Base-by-base conservation (phyloP, 176 grass and related monocot genomes). In the Ensete ventricosum region DNA sequence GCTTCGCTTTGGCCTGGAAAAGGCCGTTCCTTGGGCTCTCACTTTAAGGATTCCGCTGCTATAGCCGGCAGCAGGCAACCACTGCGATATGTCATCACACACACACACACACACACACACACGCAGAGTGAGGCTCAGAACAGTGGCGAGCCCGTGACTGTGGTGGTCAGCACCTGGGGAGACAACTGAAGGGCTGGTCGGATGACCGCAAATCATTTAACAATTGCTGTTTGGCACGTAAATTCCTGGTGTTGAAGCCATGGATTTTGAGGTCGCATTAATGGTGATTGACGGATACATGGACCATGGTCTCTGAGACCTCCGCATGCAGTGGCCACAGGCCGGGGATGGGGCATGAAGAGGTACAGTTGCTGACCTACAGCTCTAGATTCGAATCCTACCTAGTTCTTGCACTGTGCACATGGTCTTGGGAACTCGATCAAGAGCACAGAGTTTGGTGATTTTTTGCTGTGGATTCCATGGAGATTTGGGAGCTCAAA, bases 131-230 rank as follows among this genome's bases (percentile, higher is more conserved):
- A 8, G 57, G 6, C 13, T 9, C 17, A 21, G 52, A 10, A 27
- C 52, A 54, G 11, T 34, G 20, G 52, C 72, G 11, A 23, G 13
- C 3, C 21, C n/a, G 52, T 54, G 19, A 27, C 7, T 55, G 52
- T 17, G 53, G 12, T 2, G 21, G 52, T 74, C 72, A 74, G 23
- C 72, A 74, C 72, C 53, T 74, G 72, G 8, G 72, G 72, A 74
- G 72, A 74, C 71, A 73, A 25, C 6, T 13, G 5, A 73, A 17
- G 48, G 43, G 43, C 14, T 9, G 14, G 13, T 19, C n/a, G 43
- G 68, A n/a, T 11, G 34, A 12, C 11, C 19, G 23, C 68, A 71
- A 50, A 71, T 52, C 48, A 71, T 52, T 52, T 52, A 71, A 74
- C 23, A 55, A 74, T 74, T 74, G 57, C 72, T 51, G 8, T 11